A percentile compares a stretch with the other conserved stretches of the same genome.
phyloP scores from a whole-genome alignment of 257 asterid genomes.

The Haberlea rhodopensis region DNA sequence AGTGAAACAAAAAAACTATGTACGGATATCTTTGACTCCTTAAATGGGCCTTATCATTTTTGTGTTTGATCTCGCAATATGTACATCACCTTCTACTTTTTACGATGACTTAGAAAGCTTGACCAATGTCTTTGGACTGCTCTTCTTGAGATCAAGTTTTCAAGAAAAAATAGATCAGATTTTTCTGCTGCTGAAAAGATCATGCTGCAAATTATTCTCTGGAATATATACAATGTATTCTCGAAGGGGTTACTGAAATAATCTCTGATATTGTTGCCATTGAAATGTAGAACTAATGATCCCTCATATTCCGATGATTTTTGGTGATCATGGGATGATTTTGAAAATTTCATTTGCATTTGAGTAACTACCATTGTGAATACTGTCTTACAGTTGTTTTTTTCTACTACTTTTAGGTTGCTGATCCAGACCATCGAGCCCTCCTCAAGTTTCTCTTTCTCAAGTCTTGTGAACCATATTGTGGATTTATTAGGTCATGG shows the following conservation, averaged over 20 bases:
- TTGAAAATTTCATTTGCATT: slow-evolving; percentile 16
- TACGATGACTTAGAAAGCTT: slow-evolving; percentile 16
- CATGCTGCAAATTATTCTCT: slow-evolving; percentile 1
- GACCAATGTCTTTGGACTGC: slow-evolving; percentile 3
- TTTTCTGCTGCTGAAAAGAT: slow-evolving; percentile 10
- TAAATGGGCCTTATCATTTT: background rate
- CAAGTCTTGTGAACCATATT: slow-evolving; percentile 83
- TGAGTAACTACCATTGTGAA: slow-evolving; percentile 12
- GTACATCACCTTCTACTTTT: slow-evolving; percentile 7
- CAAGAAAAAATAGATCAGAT: slow-evolving; percentile 15
- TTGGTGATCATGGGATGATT: slow-evolving; percentile 11
- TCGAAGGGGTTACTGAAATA: background rate
- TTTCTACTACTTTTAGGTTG: slow-evolving; percentile 51
- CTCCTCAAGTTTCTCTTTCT: slow-evolving; percentile 86
- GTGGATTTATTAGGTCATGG: slow-evolving; percentile 88
- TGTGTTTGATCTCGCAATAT: slow-evolving; percentile 12
- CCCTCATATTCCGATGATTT: slow-evolving; percentile 13
- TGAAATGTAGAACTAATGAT: slow-evolving; percentile 17
- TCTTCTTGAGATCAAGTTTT: slow-evolving; percentile 13
- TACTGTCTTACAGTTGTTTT: slow-evolving; percentile 22
- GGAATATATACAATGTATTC: slow-evolving; percentile 9
- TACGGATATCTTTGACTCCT: slow-evolving; percentile 3
- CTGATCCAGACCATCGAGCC: slow-evolving; percentile 76
- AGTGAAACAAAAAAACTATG: slow-evolving; percentile 12
- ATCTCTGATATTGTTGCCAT: slow-evolving; percentile 19